Evolutionary conservation across 768 basidiomycete genomes (phyloP).

Genomic region (Cantharellus anzutake): DNA sequence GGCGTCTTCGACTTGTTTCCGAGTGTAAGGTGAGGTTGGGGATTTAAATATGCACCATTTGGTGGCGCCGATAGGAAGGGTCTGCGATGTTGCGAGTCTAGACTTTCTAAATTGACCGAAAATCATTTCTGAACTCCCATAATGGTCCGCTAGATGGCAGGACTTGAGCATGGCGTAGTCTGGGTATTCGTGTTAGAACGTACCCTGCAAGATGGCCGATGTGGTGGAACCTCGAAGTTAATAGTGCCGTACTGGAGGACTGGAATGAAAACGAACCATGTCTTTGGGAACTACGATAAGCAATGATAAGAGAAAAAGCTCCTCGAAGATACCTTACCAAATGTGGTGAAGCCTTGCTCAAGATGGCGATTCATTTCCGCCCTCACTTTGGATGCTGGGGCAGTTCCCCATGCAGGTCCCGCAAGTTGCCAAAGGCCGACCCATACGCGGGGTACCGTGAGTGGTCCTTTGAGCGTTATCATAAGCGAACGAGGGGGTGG

Average conservation of each 20-base stretch:
- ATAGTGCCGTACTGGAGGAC: too few species aligned
- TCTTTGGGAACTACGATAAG: neutral
- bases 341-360: slow-evolving; percentile 39
- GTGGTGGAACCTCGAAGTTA: too few species aligned
- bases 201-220: neutral
- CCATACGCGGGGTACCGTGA: slow-evolving; percentile 41
- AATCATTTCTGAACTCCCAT: slow-evolving; percentile 65
- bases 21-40: slow-evolving; percentile 24
- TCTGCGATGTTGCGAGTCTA: neutral
- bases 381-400: slow-evolving; percentile 42
- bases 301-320: neutral
- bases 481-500: too few species aligned
- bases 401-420: slow-evolving; percentile 70
- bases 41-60: slow-evolving; percentile 72
- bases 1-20: slow-evolving; percentile 36
- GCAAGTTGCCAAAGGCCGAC: slow-evolving; percentile 74
- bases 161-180: neutral
- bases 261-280: neutral
- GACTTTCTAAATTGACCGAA: slow-evolving; percentile 27
- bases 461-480: neutral
- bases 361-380: slow-evolving; percentile 47
- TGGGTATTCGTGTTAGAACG: neutral
- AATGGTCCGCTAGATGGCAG: slow-evolving; percentile 45
- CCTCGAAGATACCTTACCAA: slow-evolving; percentile 17
- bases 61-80: slow-evolving; percentile 38